These are phyloP conservation scores for Mortierella claussenii DNA, from an alignment of 192 early-diverging fungal genomes.

Conservation along the genomic window DNA sequence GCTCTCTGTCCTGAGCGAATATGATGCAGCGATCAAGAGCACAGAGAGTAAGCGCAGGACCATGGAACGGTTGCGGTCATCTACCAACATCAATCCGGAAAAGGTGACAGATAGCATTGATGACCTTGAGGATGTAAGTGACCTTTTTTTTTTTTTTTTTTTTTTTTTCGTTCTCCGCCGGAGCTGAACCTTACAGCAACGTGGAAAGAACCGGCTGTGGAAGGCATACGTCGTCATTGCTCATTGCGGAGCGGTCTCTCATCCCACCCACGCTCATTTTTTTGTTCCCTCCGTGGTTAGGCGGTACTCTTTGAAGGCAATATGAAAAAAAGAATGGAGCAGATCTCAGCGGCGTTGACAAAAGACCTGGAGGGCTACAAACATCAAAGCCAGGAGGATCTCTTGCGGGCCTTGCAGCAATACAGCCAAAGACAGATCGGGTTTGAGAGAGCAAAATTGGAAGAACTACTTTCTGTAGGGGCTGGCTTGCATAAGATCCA, in stretches of 20 bases:
- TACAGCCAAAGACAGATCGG: conserved; percentile 55
- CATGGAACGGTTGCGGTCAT: conserved; percentile 56
- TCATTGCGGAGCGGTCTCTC: too few species aligned
- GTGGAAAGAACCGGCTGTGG: too few species aligned
- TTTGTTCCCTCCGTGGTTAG: too few species aligned
- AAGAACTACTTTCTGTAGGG: conserved; percentile 42
- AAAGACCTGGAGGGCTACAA: conserved; percentile 52
- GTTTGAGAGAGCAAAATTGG: conserved; percentile 55
- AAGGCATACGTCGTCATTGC: neutral
- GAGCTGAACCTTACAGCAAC: too few species aligned
- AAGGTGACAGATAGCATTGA: conserved; percentile 56
- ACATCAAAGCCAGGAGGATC: conserved; percentile 51
- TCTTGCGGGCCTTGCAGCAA: conserved; percentile 45
- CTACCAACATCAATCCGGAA: conserved; percentile 56
- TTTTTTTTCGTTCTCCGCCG: neutral
- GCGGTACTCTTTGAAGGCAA: conserved; percentile 53
- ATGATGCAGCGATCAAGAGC: conserved; percentile 49
- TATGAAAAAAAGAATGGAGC: conserved; percentile 54
- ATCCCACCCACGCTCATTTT: too few species aligned
- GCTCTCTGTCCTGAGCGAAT: conserved; percentile 50
- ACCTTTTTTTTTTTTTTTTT: neutral
- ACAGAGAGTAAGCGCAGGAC: conserved; percentile 55
- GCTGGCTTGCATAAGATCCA: conserved; percentile 9
- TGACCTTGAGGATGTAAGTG: conserved; percentile 56
- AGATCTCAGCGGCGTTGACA: conserved; percentile 41